Evolutionary conservation across 441 rosid species (phyloP), one percentile per base, ranked within the genome.

Genomic region (Eutrema salsugineum): DNA sequence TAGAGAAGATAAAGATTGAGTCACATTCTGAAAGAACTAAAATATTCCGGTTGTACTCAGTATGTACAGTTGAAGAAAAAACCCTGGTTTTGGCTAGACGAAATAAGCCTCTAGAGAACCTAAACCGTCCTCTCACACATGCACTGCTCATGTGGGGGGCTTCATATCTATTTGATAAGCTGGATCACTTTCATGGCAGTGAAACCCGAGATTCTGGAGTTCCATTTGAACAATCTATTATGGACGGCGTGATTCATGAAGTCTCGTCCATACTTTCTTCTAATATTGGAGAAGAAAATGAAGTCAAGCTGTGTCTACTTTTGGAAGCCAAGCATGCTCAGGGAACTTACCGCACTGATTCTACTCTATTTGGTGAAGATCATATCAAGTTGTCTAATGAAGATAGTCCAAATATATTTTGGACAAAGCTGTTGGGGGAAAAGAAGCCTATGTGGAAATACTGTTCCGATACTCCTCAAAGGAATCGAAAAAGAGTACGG

Each of bases 111-210:
- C 78, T 85, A 51, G 91, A 83, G 79, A 84, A 70, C 76, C 71
- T 81, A 70, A 80, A 53, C 75, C 82, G 79, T 15, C 40, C 56
- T 68, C 73, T 73, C 46, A 77, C 78, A 59, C 95, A 93, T 50
- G 72, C 63, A 77, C 83, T 96, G 74, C 93, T 96, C 48, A 93
- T 85, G 90, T 90, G 94, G 97, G 97, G 97, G 44, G 91, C 95
- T 35, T 74, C 88, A 20, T 73, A 83, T 82, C 70, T 96, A 43
- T 89, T 96, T 68, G 72, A 68, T 40, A 85, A 80, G 78, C 82
- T 93, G 85, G 82, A 83, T 8, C 86, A 88, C 65, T 86, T 91
- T 78, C 98, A 89, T 46, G 47, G 77, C 70, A 56, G 38, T 28
- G 59, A 47, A 51, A 68, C 73, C 61, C 62, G 78, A 28, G 46